Percentiles rank a stretch among this genome's conserved stretches.
phyloP scores from a whole-genome alignment of 345 rosid genomes.

The Mallotus nudiflorus region DNA sequence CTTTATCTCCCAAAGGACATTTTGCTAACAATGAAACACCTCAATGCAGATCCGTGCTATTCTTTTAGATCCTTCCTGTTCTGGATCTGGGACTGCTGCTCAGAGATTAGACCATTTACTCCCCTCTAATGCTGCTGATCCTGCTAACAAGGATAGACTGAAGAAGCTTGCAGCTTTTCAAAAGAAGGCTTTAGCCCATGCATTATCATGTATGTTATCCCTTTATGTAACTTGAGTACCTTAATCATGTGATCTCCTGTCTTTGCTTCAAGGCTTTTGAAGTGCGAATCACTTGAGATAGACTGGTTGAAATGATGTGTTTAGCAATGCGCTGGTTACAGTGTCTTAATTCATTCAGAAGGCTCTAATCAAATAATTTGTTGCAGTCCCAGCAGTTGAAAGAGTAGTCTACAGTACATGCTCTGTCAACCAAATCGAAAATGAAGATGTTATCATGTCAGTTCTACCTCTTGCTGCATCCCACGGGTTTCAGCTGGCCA shows the following conservation, averaged over 20 bases:
- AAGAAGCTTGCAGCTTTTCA: conserved; percentile 81
- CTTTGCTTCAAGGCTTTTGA: background rate
- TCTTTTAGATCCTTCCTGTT: conserved; percentile 95
- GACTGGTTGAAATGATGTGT: background rate
- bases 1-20: too few species aligned
- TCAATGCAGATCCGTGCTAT: conserved; percentile 64
- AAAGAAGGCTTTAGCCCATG: conserved; percentile 81
- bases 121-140: conserved; percentile 55
- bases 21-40: conserved; percentile 2
- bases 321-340: background rate
- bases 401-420: conserved; percentile 90
- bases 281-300: background rate
- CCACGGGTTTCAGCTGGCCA: conserved; percentile 54
- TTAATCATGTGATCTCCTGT: background rate
- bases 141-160: conserved; percentile 48
- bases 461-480: conserved; percentile 54
- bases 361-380: background rate
- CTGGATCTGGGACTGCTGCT: conserved; percentile 84
- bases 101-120: conserved; percentile 90
- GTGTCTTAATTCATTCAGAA: too few species aligned
- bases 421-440: conserved; percentile 81
- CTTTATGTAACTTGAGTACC: background rate
- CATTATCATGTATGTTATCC: conserved; percentile 63
- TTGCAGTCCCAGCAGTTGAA: conserved; percentile 61
- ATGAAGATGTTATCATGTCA: conserved; percentile 78